Base-by-base conservation (phyloP, 257 asterid species). In the Solanum infundibuliforme region DNA sequence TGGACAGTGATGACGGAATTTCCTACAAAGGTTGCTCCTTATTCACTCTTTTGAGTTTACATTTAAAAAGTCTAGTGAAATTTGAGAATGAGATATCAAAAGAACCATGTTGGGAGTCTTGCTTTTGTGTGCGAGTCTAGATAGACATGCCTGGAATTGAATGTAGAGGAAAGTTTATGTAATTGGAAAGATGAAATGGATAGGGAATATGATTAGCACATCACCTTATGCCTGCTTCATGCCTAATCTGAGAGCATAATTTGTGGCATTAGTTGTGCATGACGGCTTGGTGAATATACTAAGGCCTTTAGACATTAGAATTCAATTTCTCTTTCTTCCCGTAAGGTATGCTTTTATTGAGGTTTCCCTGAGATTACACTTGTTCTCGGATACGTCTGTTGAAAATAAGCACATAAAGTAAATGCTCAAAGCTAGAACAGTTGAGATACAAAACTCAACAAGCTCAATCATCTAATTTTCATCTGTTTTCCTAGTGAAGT, bases 1-100 rank as follows among this genome's bases (percentile, higher is more conserved):
- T 94, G 94, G 98, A 96, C 88, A 90, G 90, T 88, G 98, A 97
- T 90, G 99, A 96, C 89, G 99, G 98, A 86, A 93, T 97, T 92
- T 90, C 99, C 69, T 94, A 89, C 88, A 88, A 91, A 87, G 99
- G 99, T 97, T 60, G 69, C 92, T 90, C 58, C 41, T 48, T 81
- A 25, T 81, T 81, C 16, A 81, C 68, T 46, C 69, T 81, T 81
- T 62, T 81, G 41, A 31, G 41, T 46, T 81, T 46, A 81, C 41
- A 29, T 29, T 81, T 27, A 27, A 46, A 79, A 29, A 20, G 82
- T 79, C 27, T 32, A 43, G 85, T 46, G 69, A 48, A 81, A 46
- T 43, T 39, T 76, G 83, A 76, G 83, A n/a, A n/a, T 2, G 7
- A 76, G 20, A 76, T 38, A 39, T 23, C 60, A 23, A 76, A 76